Evolutionary conservation across 768 basidiomycete genomes (phyloP).

Genomic region (Exidia glandulosa): DNA sequence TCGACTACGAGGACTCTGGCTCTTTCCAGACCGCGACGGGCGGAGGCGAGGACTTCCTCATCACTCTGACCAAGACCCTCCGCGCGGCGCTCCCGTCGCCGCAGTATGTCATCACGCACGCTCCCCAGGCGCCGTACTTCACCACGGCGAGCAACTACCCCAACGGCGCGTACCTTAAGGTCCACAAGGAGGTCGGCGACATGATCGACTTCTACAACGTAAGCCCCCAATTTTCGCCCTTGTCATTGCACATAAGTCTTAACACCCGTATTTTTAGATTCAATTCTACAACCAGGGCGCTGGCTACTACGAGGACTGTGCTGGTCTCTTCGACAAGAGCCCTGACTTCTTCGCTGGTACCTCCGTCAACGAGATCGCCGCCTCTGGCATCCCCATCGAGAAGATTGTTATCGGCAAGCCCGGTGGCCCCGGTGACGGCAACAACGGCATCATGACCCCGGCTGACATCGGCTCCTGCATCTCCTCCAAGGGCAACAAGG

Average conservation of each 20-base stretch:
- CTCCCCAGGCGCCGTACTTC: neutral
- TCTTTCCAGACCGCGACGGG: neutral
- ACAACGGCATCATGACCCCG: conserved; percentile 12
- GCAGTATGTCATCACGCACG: neutral
- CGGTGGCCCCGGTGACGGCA: conserved; percentile 14
- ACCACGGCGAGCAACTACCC: neutral
- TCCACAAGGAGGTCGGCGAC: conserved; percentile 19
- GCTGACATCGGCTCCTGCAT: neutral
- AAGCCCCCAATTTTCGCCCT: neutral
- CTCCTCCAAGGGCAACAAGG: conserved; percentile 17
- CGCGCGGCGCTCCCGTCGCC: neutral
- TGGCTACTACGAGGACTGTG: conserved; percentile 9
- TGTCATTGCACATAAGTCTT: neutral
- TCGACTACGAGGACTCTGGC: neutral
- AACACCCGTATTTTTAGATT: neutral
- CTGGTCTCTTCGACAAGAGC: conserved; percentile 14
- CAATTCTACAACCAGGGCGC: conserved; percentile 10
- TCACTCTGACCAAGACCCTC: neutral
- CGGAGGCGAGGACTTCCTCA: neutral
- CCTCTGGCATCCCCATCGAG: conserved; percentile 18
- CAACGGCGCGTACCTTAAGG: conserved; percentile 19
- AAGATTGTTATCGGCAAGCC: conserved; percentile 31
- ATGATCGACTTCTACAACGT: conserved; percentile 22
- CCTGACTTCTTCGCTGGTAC: conserved; percentile 19
- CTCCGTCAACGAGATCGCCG: conserved; percentile 22